Evolutionary conservation across 805 yeast genomes (phyloP).

Genomic region (Wickerhamiella musiphila): DNA sequence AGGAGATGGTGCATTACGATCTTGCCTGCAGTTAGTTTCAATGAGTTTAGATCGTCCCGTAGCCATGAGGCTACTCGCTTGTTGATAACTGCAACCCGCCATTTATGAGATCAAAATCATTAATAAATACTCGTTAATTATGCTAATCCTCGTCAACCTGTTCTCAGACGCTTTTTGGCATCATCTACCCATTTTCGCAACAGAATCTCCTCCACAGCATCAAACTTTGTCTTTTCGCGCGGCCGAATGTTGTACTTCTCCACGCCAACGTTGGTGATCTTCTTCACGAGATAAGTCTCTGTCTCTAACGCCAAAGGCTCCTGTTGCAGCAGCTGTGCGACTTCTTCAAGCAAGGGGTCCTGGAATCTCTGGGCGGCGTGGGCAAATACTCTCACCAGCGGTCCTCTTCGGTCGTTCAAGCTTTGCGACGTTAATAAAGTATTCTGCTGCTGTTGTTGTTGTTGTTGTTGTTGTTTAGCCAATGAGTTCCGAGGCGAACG

Average conservation of each 20-base stretch:
- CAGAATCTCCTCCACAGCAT: conserved; percentile 15
- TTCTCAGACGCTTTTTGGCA: conserved; percentile 3
- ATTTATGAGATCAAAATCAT: background rate
- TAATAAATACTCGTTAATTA: background rate
- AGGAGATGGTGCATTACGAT: too few species aligned
- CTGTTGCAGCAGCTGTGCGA: conserved; percentile 12
- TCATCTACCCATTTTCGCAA: conserved; percentile 14
- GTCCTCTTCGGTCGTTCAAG: conserved; percentile 6
- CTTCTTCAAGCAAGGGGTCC: conserved; percentile 14
- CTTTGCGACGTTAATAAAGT: too few species aligned
- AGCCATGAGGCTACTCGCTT: too few species aligned
- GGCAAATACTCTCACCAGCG: conserved; percentile 12
- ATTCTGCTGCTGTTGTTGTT: background rate
- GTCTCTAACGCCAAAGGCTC: conserved; percentile 15
- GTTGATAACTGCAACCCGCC: background rate
- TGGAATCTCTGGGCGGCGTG: conserved; percentile 15
- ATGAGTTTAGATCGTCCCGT: too few species aligned
- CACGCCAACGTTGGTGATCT: conserved; percentile 10
- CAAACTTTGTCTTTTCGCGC: conserved; percentile 6
- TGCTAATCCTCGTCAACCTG: background rate
- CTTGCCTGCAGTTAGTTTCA: too few species aligned
- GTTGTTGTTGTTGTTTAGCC: too few species aligned
- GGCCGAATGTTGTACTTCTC: conserved; percentile 7
- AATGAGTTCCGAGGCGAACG: too few species aligned
- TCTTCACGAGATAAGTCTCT: conserved; percentile 13